Base-by-base conservation (phyloP, 2,329 filamentous ascomycete species). In the Nakataea oryzae region DNA sequence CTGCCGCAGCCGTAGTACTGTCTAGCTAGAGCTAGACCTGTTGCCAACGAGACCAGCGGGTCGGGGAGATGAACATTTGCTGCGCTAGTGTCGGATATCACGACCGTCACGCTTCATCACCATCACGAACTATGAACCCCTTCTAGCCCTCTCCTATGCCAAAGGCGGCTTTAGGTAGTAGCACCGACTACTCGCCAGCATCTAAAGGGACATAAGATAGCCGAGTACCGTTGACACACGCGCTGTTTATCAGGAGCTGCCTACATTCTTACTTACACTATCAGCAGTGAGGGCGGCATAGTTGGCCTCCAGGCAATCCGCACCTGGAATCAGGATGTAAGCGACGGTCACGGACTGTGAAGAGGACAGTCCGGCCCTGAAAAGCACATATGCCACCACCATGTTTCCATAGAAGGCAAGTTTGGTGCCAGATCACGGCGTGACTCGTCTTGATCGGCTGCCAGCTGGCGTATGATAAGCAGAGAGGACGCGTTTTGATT, bases 381-480 rank as follows among this genome's bases (percentile, higher is more conserved):
- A 14, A 2, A 88, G 70, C 66, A 85, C 81, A 1, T 79, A 78
- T 0, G 85, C 83, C 1, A 83, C 81, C 34, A 80, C 80, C 21
- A 86, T 73, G 69, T 82, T 84, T 21, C 83, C 85, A 66, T 88
- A 88, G 70, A 86, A 89, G 0, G 85, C 84, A 0, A 85, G 74
- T 68, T 86, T 86, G 26, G 84, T 87, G 17, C 83, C 85, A n/a
- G 2, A 77, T 74, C 9, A 74, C 73, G 0, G 79, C 78, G 73
- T 67, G 57, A 86, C 67, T 0, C 85, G 61, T 59, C 21, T 59
- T 9, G n/a, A 47, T 58, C 14, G 29, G 84, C 67, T 88, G 85
- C 85, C 85, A 87, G 58, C 77, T 74, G 63, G 76, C 76, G 69
- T 87, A 87, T 66, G 74, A 2, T 14, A 41, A 17, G 17, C 7